Evolutionary conservation across 805 yeast species (phyloP).

Genomic region (Kregervanrija fluxuum): DNA sequence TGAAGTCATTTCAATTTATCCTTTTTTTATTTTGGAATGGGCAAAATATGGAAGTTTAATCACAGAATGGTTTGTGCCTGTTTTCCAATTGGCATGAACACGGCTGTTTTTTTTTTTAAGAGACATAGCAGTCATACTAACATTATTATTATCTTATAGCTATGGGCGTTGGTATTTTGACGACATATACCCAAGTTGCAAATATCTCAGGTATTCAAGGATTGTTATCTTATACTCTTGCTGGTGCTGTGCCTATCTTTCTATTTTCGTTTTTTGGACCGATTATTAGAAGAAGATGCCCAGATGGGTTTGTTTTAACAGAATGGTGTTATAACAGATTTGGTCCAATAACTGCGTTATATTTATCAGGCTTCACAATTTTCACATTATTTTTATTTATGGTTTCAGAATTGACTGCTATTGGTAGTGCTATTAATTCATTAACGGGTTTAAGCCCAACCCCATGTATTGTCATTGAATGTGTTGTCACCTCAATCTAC

Average conservation of each 20-base stretch:
- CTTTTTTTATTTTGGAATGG: too few relatives aligned
- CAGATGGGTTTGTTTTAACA: conserved; percentile 84
- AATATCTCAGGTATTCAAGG: conserved; percentile 85
- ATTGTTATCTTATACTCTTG: conserved; percentile 66
- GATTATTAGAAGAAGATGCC: conserved; percentile 65
- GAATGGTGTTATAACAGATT: conserved; percentile 90
- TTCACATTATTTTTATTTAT: conserved; percentile 79
- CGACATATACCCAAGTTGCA: conserved; percentile 83
- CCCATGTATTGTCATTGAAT: conserved; percentile 77
- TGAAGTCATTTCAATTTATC: too few relatives aligned
- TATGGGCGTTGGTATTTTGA: conserved; percentile 82
- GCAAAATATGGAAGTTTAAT: too few relatives aligned
- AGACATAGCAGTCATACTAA: conserved; percentile 3
- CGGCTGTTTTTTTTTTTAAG: too few relatives aligned
- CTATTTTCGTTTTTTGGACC: conserved; percentile 85
- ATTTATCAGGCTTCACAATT: conserved; percentile 73
- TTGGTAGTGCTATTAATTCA: conserved; percentile 68
- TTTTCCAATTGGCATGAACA: too few relatives aligned
- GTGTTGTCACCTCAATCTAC: conserved; percentile 80
- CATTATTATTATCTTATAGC: conserved; percentile 34
- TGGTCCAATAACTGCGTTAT: conserved; percentile 66
- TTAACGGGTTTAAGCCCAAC: conserved; percentile 73
- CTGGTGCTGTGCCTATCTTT: conserved; percentile 79
- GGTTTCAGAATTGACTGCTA: conserved; percentile 81
- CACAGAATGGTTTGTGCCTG: too few relatives aligned